A percentile compares a stretch with the other conserved stretches of the same genome.
Evolutionary conservation across 2,329 filamentous ascomycete species (phyloP).

Genomic region (Penicillium sp.): DNA sequence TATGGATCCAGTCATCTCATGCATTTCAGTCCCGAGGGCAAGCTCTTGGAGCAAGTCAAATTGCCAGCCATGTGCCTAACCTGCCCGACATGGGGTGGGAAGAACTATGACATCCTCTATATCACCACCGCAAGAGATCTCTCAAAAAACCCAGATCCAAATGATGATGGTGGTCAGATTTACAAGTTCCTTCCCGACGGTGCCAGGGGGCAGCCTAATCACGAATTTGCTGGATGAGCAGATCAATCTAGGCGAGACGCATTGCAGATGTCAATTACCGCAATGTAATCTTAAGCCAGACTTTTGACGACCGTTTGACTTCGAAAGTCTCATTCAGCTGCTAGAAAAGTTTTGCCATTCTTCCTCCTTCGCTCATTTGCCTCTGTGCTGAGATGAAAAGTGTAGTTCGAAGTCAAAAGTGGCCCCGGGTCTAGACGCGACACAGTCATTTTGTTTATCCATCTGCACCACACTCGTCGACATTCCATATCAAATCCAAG

Average conservation of each 20-base stretch:
- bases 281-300: constrained; percentile 20
- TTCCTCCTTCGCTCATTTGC: neutral
- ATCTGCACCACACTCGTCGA: neutral
- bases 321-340: neutral
- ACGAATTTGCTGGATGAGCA: constrained; percentile 33
- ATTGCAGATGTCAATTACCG: neutral
- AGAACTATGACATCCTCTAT: constrained; percentile 34
- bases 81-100: constrained; percentile 40
- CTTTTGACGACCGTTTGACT: neutral
- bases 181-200: constrained; percentile 29
- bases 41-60: constrained; percentile 36
- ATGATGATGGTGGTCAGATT: constrained; percentile 40
- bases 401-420: neutral
- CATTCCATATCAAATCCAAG: neutral
- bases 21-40: constrained; percentile 32
- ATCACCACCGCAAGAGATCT: constrained; percentile 31
- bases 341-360: neutral
- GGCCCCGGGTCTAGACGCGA: neutral
- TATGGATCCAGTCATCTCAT: constrained; percentile 9
- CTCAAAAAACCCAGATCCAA: constrained; percentile 13
- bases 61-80: constrained; percentile 35
- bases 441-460: neutral
- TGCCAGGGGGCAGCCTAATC: constrained; percentile 30
- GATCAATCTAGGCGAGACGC: neutral
- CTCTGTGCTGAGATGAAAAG: constrained; percentile 1